Evolutionary conservation across 2,329 filamentous ascomycete genomes (phyloP), one percentile per base, ranked within the genome.

Genomic region (Magnaporthiopsis incrustans): DNA sequence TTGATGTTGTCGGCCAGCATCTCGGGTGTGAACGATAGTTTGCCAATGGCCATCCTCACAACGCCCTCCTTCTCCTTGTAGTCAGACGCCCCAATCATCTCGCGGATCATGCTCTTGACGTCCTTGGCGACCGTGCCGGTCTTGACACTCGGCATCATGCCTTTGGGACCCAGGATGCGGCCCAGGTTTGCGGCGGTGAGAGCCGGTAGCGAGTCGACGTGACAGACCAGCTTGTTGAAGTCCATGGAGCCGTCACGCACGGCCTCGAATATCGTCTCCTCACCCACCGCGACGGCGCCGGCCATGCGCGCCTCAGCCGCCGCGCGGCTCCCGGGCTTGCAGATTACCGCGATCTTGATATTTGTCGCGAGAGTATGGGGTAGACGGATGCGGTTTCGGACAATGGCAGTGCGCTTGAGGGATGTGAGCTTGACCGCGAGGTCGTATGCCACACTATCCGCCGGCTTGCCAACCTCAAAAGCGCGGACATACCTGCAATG

Each of bases 341-440:
- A 94, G 69, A 99, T 91, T 64, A 98, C 95, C 73, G 89, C 95
- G 71, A 99, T 92, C 67, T 89, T 88, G 62, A 92, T 83, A 75
- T 96, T 92, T 67, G 91, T 96, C 75, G 92, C 90, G 68, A 98
- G 91, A 5, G 93, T 89, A 76, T 96, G 89, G 0, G 95, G 95
- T 25, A 99, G 87, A 57, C 89, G 88, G 73, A 99, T 83, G 73
- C 91, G 90, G 78, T 91, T 96, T 68, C 93, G 90, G 68, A 99
- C 83, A 11, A 95, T 87, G 25, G 93, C 89, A 0, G 93, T 92
- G 76, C 92, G 93, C 75, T 93, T 94, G 69, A 86, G 82, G 1
- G 94, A 92, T 72, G 89, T 89, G 67, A 99, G 79, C 72, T 89
- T 92, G 70, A 99, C 79, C 71, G 91, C 85, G 62, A 98, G 71